phyloP scores from a whole-genome alignment of 2,329 filamentous ascomycete species.

The Cercospora janseana region DNA sequence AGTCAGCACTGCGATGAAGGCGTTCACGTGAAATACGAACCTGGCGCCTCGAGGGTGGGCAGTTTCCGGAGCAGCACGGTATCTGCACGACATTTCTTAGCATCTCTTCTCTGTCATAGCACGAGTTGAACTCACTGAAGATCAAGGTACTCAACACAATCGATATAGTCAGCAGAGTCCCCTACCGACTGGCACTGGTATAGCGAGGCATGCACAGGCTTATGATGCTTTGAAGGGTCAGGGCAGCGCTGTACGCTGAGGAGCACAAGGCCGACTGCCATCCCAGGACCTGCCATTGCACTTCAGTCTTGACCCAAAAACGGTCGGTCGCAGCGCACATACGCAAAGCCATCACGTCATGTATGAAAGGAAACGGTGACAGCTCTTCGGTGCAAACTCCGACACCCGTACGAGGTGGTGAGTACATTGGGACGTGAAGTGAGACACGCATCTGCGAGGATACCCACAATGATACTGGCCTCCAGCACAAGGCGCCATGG shows the following conservation, averaged over 20 bases:
- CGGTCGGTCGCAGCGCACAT: conserved; percentile 1
- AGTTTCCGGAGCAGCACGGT: conserved; percentile 37
- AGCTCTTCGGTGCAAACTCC: conserved; percentile 28
- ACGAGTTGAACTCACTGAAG: conserved; percentile 2
- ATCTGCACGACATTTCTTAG: conserved; percentile 6
- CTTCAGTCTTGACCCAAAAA: too few species aligned
- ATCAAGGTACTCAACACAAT: conserved; percentile 20
- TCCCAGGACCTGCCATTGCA: neutral
- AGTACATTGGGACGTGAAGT: too few species aligned
- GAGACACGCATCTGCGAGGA: neutral
- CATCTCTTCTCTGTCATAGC: neutral
- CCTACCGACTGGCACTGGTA: conserved; percentile 15
- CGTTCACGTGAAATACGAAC: conserved; percentile 33
- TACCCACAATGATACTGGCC: conserved; percentile 28
- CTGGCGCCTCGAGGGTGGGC: conserved; percentile 41
- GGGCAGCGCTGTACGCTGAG: neutral
- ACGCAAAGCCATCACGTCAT: conserved; percentile 21
- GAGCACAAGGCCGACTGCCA: conserved; percentile 5
- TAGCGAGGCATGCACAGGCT: conserved; percentile 18
- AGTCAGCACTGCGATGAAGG: conserved; percentile 36
- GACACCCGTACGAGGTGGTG: conserved; percentile 29
- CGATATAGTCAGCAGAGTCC: conserved; percentile 19
- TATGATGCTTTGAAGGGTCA: conserved; percentile 21
- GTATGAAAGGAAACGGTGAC: conserved; percentile 31
- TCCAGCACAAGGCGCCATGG: conserved; percentile 33